Evolutionary conservation across 1,284 basidiomycete genomes (phyloP).

Genomic region (Irpex sp.): DNA sequence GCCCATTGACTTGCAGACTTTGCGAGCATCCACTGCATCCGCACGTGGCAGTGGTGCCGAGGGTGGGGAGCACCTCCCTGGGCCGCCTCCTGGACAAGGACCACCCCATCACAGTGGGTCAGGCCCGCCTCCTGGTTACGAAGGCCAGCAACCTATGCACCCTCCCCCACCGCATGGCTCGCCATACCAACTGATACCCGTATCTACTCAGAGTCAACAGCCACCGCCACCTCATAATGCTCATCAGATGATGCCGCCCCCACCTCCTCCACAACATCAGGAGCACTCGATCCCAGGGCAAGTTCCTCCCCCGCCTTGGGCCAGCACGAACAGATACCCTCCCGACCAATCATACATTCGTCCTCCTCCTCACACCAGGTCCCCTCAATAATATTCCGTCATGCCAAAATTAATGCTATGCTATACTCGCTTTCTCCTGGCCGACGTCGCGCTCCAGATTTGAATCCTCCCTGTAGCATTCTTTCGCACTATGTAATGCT

Average conservation of each 20-base stretch:
- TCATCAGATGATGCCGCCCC: constrained; percentile 36
- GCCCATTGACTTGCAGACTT: constrained; percentile 67
- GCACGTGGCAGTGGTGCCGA: constrained; percentile 33
- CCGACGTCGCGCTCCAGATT: background rate
- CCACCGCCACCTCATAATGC: constrained; percentile 7
- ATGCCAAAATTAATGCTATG: background rate
- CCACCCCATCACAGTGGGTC: constrained; percentile 1
- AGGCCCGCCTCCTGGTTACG: background rate
- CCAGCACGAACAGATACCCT: constrained; percentile 20
- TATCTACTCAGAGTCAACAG: constrained; percentile 11
- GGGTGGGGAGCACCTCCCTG: constrained; percentile 13
- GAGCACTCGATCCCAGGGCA: constrained; percentile 17
- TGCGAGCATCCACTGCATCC: constrained; percentile 63
- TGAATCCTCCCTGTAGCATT: background rate
- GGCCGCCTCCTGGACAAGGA: background rate
- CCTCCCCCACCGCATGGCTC: constrained; percentile 14
- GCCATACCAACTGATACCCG: constrained; percentile 29
- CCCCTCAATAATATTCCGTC: constrained; percentile 30
- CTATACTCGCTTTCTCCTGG: constrained; percentile 1
- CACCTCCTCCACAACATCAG: constrained; percentile 23
- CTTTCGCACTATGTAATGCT: background rate
- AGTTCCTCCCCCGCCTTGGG: constrained; percentile 48
- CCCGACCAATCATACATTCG: constrained; percentile 21
- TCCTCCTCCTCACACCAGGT: constrained; percentile 39
- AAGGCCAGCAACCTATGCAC: background rate